Conservation (phyloP, 2,329 filamentous ascomycete species). For the Aspergillus sp. region DNA sequence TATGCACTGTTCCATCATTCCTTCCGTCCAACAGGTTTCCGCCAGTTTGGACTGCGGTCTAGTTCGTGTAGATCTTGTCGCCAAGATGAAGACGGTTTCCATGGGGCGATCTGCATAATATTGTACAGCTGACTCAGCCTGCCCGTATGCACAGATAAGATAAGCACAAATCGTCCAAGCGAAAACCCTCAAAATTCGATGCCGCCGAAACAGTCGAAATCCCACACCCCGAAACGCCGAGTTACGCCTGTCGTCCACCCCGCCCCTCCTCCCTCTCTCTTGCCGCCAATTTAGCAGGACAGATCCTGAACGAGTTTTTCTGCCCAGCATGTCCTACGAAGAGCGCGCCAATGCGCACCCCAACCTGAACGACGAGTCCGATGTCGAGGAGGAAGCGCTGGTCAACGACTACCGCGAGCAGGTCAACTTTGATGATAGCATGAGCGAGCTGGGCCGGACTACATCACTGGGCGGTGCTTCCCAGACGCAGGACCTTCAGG, state of each 20-base stretch:
- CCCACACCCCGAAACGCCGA: slow-evolving; percentile 37
- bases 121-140: slow-evolving; percentile 33
- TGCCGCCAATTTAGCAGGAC: slow-evolving; percentile 21
- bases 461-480: slow-evolving; percentile 68
- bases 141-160: slow-evolving; percentile 41
- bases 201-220: slow-evolving; percentile 33
- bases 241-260: slow-evolving; percentile 24
- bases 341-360: slow-evolving; percentile 44
- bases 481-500: slow-evolving; percentile 88
- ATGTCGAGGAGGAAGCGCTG: slow-evolving; percentile 93
- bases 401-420: slow-evolving; percentile 96
- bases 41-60: too few species aligned
- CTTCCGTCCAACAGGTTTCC: too few species aligned
- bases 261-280: slow-evolving; percentile 20
- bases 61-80: too few species aligned
- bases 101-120: background rate
- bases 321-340: slow-evolving; percentile 45
- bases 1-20: too few species aligned
- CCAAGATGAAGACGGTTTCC: background rate
- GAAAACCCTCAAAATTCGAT: slow-evolving; percentile 49
- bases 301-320: slow-evolving; percentile 16
- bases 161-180: slow-evolving; percentile 46
- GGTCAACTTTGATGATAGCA: slow-evolving; percentile 86
- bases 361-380: slow-evolving; percentile 73
- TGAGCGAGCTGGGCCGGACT: slow-evolving; percentile 77